Evolutionary conservation across 768 basidiomycete genomes (phyloP).

Genomic region (Kwoniella pini): DNA sequence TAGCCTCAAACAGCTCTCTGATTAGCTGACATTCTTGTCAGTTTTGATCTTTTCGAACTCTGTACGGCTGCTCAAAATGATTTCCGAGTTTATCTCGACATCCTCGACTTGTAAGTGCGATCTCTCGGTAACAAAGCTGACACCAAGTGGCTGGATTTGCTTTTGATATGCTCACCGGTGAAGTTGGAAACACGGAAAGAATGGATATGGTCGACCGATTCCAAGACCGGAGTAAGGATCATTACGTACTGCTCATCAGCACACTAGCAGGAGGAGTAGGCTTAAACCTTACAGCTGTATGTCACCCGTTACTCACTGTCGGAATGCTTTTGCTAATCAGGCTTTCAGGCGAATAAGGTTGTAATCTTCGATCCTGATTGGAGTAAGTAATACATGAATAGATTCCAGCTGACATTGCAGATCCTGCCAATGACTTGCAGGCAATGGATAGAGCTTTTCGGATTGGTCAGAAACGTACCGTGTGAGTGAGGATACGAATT

Average conservation of each 20-base stretch:
- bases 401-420: slow-evolving; percentile 55
- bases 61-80: slow-evolving; percentile 82
- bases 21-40: slow-evolving; percentile 16
- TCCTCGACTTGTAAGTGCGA: slow-evolving; percentile 27
- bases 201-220: slow-evolving; percentile 86
- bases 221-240: slow-evolving; percentile 65
- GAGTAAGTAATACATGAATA: slow-evolving; percentile 63
- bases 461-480: slow-evolving; percentile 52
- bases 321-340: neutral
- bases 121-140: slow-evolving; percentile 5
- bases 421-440: slow-evolving; percentile 89
- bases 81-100: slow-evolving; percentile 67
- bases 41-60: slow-evolving; percentile 92
- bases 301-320: slow-evolving; percentile 10
- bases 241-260: slow-evolving; percentile 83
- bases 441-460: slow-evolving; percentile 55
- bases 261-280: slow-evolving; percentile 91
- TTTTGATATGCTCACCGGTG: slow-evolving; percentile 79
- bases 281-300: slow-evolving; percentile 76
- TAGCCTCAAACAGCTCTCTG: neutral
- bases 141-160: slow-evolving; percentile 31
- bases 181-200: slow-evolving; percentile 66
- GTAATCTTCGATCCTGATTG: slow-evolving; percentile 94
- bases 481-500: too few relatives aligned
- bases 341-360: slow-evolving; percentile 73